Evolutionary conservation across 306 rosid genomes (phyloP), one percentile per base, ranked within the genome.

Genomic region (Cicer arietinum): DNA sequence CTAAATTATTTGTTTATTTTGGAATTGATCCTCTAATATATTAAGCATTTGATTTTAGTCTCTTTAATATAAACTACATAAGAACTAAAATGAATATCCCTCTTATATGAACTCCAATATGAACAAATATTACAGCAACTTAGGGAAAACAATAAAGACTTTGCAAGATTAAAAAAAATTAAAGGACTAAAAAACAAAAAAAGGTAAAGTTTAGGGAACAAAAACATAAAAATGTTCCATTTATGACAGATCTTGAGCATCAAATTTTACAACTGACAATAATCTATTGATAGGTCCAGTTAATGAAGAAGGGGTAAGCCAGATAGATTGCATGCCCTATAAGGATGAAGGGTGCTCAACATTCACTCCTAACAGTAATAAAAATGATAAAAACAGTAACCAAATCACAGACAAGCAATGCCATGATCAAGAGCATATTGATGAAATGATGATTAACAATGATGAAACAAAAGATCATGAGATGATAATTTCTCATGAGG

Each of bases 271-370:
- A 66, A 71, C 51, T 75, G 51, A 70, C 43, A 41, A 64, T 73
- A 65, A 71, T 65, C 45, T 80, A 54, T 40, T 79, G 54, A 79
- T 9, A 56, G 85, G 78, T 13, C 35, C 51, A 68, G 48, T 51
- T 45, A 58, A 84, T 58, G 71, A 5, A 16, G 46, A 69, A 11
- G 80, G n/a, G 68, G 25, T 6, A 54, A 69, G 46, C 22, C 74
- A 45, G 51, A 51, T 79, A 2, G n/a, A 10, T 11, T 58, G 8
- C 10, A 58, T 8, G 39, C 10, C 14, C 8, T 1, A 16, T 37
- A 74, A 73, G 17, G 84, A 77, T 12, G 80, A 47, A 12, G 48
- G 61, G 10, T 52, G 77, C 77, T 72, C 77, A 10, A 41, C 47
- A 43, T 22, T 51, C 51, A n/a, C 35, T 48, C 20, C 37, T 59